These are phyloP conservation scores for Mycena polygramma DNA, from an alignment of 768 basidiomycete species.

Conservation along the genomic window DNA sequence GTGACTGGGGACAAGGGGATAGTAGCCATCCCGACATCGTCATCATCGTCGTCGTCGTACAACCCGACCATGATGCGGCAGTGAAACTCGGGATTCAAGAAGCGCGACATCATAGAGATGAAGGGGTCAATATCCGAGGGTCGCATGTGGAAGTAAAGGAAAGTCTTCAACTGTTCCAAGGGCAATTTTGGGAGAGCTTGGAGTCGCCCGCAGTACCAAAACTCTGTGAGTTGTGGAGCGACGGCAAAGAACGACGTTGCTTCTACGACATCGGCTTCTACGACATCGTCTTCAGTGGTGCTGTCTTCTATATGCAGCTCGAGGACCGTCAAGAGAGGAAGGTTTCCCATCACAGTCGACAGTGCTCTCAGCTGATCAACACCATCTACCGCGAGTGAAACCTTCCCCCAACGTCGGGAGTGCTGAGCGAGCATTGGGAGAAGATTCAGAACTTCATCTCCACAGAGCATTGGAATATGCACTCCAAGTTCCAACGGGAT, in stretches of 20 bases:
- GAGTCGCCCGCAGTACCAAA: slow-evolving; percentile 4
- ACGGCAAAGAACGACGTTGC: background rate
- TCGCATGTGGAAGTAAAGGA: background rate
- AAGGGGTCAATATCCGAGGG: background rate
- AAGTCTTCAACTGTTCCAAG: slow-evolving; percentile 1
- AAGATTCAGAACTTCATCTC: no score
- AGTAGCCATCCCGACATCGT: no score
- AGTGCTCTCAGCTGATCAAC: background rate
- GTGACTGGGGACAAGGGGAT: background rate
- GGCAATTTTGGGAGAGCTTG: slow-evolving; percentile 1
- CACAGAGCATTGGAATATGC: no score
- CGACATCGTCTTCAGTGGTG: no score
- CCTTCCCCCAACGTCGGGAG: no score
- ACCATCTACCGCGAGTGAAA: no score
- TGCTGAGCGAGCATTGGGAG: background rate
- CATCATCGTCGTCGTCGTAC: background rate
- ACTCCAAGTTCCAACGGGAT: slow-evolving; percentile 1
- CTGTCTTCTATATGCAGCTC: background rate
- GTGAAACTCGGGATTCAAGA: background rate
- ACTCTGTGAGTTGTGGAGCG: background rate
- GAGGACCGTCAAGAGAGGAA: slow-evolving; percentile 1
- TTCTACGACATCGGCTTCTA: background rate
- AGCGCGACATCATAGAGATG: background rate
- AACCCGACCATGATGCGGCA: background rate
- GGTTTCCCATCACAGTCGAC: background rate